These are phyloP conservation scores for Dioscorea zingiberensis DNA, from an alignment of 106 monocot genomes.

Conservation along the genomic window DNA sequence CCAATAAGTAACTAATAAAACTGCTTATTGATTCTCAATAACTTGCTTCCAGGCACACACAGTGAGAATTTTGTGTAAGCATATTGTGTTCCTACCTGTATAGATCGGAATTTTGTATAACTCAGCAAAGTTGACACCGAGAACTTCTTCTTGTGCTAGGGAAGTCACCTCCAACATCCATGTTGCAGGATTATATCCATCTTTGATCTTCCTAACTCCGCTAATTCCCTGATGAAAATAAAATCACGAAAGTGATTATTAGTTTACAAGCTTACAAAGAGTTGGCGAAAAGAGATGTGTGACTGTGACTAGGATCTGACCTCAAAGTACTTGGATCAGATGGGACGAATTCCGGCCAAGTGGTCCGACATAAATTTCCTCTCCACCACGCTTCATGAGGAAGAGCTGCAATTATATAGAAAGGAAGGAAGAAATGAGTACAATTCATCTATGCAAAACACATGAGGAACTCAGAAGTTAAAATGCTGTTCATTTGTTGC, in stretches of 20 bases:
- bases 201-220: conserved; percentile 61
- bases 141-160: conserved; percentile 52
- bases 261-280: no score
- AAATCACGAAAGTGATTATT: neutral
- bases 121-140: conserved; percentile 56
- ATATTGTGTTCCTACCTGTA: conserved; percentile 23
- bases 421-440: no score
- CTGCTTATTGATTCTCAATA: no score
- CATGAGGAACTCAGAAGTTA: neutral
- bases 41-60: no score
- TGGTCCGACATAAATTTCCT: conserved; percentile 83
- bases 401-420: conserved; percentile 48
- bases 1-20: no score
- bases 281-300: no score
- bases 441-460: no score
- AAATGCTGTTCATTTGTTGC: neutral
- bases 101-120: conserved; percentile 58
- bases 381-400: conserved; percentile 83
- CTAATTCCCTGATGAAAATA: conserved; percentile 31
- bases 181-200: conserved; percentile 80
- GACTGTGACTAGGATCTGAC: conserved; percentile 12
- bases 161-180: conserved; percentile 86
- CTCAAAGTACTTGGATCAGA: conserved; percentile 66
- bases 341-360: conserved; percentile 61
- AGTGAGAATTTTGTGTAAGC: no score